Conservation (phyloP, 2,329 filamentous ascomycete genomes). For the Xylaria sp. region DNA sequence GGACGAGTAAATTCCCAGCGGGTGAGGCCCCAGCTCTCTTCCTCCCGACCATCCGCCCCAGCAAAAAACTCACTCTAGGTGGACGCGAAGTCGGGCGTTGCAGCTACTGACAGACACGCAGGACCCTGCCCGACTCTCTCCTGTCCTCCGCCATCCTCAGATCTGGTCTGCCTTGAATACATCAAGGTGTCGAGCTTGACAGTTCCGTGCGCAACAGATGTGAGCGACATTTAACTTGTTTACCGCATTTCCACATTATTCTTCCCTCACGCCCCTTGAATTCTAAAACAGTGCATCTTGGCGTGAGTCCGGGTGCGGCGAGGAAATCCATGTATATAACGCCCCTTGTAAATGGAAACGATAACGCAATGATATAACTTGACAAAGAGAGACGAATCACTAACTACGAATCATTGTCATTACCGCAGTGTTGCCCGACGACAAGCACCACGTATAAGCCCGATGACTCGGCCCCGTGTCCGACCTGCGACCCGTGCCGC, state of each 20-base stretch:
- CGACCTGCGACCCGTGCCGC: constrained; percentile 37
- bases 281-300: no score
- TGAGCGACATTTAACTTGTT: neutral
- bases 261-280: no score
- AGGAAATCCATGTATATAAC: no score
- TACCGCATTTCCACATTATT: neutral
- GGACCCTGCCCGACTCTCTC: constrained; percentile 36
- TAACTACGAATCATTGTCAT: neutral
- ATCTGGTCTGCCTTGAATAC: constrained; percentile 39
- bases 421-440: constrained; percentile 42
- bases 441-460: constrained; percentile 40
- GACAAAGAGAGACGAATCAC: neutral
- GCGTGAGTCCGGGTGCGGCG: no score
- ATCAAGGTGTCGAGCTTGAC: constrained; percentile 42
- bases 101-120: constrained; percentile 11
- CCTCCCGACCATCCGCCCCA: neutral
- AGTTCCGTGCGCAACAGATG: constrained; percentile 45
- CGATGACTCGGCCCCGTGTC: constrained; percentile 27
- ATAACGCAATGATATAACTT: neutral
- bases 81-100: neutral
- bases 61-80: neutral
- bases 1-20: constrained; percentile 28
- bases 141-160: constrained; percentile 30
- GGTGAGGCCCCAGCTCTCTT: constrained; percentile 17
- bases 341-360: no score